Evolutionary conservation across 805 yeast species (phyloP), one percentile per base, ranked within the genome.

Genomic region (Komagataella mondaviorum): DNA sequence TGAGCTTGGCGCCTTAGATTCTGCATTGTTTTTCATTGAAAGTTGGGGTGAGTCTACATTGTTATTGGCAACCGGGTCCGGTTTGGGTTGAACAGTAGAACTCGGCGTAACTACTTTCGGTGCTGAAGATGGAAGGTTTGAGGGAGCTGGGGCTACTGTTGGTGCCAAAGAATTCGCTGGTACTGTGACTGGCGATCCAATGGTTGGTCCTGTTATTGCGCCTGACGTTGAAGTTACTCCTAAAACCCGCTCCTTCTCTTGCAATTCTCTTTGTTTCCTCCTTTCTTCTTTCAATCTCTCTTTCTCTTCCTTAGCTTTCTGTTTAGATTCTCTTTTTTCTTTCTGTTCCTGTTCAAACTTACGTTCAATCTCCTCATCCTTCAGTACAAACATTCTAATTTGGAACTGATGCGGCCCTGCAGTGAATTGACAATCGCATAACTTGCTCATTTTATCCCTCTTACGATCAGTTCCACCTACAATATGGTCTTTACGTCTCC

Each of bases 361-460:
- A 56, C 67, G 71, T 55, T 82, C 88, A 22, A 76, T 71, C 45
- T 80, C 77, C 45, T 88, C 95, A 59, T 89, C 96, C 59, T 87
- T 86, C 50, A 88, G 77, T n/a, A 88, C 82, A 65, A 86, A 93
- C 36, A 93, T 65, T 54, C 95, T 70, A 1, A 85, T 75, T 45
- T 82, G 88, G 66, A 88, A 88, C 0, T 70, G 65, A 65, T 91
- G 99, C 0, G 96, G 96, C 0, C 97, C 98, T 20, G 85, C 72
- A 8, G 72, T 70, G 67, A 89, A 66, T 1, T 70, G 67, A 54
- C 90, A 80, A 57, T 90, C 96, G 57, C 91, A 80, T 52, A 93
- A 69, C 62, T 88, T 89, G 54, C 88, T 83, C 96, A 90, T 89
- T 52, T 81, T 81, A 56, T 91, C 97, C 58, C 95, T 66, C 58